Percentiles rank a stretch among this genome's conserved stretches.
Evolutionary conservation across 805 yeast species (phyloP).

Genomic region (Dipodascus albidus): DNA sequence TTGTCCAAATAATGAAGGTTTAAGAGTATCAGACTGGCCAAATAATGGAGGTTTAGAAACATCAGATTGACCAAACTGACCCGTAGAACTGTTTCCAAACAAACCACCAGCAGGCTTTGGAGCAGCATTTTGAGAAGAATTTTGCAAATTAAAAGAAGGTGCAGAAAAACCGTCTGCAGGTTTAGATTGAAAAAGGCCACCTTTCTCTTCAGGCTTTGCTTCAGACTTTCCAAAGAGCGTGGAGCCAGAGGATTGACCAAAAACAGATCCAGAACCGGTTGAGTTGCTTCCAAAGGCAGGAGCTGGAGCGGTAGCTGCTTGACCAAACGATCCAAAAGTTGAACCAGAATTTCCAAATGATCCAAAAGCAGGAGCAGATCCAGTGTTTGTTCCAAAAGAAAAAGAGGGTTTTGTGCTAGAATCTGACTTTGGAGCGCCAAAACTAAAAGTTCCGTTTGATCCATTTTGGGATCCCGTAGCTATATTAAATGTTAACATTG

Average conservation of each 20-base stretch:
- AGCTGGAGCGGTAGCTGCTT: slow-evolving; percentile 1
- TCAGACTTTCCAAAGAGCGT: no score
- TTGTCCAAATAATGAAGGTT: background rate
- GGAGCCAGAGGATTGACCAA: no score
- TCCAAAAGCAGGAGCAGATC: slow-evolving; percentile 3
- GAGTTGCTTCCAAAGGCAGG: background rate
- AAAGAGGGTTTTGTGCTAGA: background rate
- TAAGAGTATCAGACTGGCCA: background rate
- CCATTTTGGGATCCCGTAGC: no score
- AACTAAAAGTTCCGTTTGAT: background rate
- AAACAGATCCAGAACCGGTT: slow-evolving; percentile 6
- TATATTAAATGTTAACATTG: no score
- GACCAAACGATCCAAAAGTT: slow-evolving; percentile 4
- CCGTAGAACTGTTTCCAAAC: slow-evolving; percentile 9
- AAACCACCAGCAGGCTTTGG: slow-evolving; percentile 32
- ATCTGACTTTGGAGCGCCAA: background rate
- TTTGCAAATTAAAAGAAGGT: no score
- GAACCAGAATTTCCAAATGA: slow-evolving; percentile 11
- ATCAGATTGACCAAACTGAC: background rate
- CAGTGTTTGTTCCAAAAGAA: background rate
- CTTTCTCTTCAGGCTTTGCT: no score
- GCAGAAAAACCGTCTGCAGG: no score
- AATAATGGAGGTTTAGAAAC: background rate
- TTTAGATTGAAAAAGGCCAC: no score
- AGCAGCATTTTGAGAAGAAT: no score